Evolutionary conservation across 305 asterid genomes (phyloP), one percentile per base, ranked within the genome.

Genomic region (Coffea humblotiana): DNA sequence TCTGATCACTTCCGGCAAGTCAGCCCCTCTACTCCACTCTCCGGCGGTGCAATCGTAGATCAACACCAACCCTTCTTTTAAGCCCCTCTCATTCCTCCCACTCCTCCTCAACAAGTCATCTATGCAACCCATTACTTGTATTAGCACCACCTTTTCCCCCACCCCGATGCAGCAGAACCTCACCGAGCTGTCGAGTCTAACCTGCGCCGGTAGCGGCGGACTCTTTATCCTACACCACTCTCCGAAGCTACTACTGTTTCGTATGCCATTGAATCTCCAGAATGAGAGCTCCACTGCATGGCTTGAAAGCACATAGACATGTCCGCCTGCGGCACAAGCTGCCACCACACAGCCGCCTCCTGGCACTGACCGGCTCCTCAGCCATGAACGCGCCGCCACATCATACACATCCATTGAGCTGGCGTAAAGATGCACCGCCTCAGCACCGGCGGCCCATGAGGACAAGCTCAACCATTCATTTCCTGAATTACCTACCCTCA

Each of bases 261-360:
- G 78, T n/a, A 74, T 43, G 13, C 90, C 98, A 56, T 84, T 85
- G 47, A 92, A 90, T 58, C 79, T 86, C 97, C 97, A 91, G 74
- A 94, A 94, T 6, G 97, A 90, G 0, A 94, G 86, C 83, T 94
- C 98, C 74, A 94, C 95, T 43, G 98, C 97, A 77, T 94, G 97
- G 88, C 97, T 92, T 0, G 97, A 86, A 0, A 94, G 91, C 0
- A 92, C 60, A 85, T 89, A 92, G 0, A 92, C 77, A 37, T 80
- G 37, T 8, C 91, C 93, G 51, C 58, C 77, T 2, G 88, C 85
- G 6, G 93, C 87, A 72, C 93, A 89, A 0, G 97, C 97, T 49
- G 97, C 98, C 88, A 94, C 94, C 82, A 91, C 93, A 56, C 98
- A 94, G 6, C 97, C 98, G 8, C 98, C 97, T 40, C 89, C 91